Evolutionary conservation across 2,329 filamentous ascomycete species (phyloP), one percentile per base, ranked within the genome.

Genomic region (Pyricularia pennisetigena): DNA sequence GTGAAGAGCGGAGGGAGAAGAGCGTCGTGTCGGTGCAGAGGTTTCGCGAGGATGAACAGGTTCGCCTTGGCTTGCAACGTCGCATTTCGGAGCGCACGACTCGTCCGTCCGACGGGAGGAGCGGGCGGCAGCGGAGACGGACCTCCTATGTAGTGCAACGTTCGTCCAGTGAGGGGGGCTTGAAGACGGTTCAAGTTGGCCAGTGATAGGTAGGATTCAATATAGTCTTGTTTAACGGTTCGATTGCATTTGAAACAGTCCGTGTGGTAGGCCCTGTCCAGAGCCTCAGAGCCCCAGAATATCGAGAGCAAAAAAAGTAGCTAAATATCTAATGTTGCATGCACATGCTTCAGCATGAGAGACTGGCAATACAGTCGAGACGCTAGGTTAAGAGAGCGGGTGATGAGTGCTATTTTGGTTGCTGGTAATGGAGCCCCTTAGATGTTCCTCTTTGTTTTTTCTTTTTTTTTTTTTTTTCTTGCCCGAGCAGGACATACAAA

Each of bases 11-110:
- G 62, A 30, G 62, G 28, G 41, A 65, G 41, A 65, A n/a, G 23
- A 68, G 67, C 41, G 26, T 68, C 41, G 67, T 68, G 20, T 68
- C 67, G 8, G 67, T 59, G 32, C 59, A 41, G 35, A 66, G 65
- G 65, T 29, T 28, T 29, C 59, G 59, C 24, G 26, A 62, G 14
- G 59, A 62, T 4, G 59, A 62, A 12, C 59, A 26, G 14, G 59
- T 16, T 4, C 59, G 59, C 59, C 24, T 14, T 20, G 12, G 12
- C 24, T 62, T 28, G 14, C 59, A 28, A 24, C 23, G 59, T 26
- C 59, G 26, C 12, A 9, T 62, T 8, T 62, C 59, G 24, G 59
- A 62, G 23, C 59, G 24, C 26, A 20, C 24, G 24, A 24, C 3
- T 62, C 26, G 12, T 62, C 59, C 59, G 24, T 20, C 59, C 24